Conservation (phyloP, 345 rosid species). For the Euphorbia lathyris region DNA sequence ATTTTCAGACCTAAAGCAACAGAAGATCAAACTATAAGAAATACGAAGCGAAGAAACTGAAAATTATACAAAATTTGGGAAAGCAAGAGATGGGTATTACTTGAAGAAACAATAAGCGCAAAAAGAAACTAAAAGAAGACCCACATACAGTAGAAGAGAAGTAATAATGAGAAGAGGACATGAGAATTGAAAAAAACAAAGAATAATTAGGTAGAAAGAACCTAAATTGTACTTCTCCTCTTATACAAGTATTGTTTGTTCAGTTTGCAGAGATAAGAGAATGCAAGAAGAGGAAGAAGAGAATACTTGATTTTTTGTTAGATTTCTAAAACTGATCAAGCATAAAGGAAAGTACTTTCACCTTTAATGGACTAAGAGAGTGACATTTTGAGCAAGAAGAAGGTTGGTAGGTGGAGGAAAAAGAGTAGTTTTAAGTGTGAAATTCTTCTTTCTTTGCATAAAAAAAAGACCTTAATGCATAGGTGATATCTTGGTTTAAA, state of each 20-base stretch:
- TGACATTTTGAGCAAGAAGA: background rate
- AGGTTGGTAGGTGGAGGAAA: background rate
- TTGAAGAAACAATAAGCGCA: conserved; percentile 27
- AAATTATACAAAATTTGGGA: conserved; percentile 21
- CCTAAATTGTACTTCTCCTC: background rate
- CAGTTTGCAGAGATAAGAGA: conserved; percentile 11
- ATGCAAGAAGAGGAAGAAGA: background rate
- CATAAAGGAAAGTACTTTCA: conserved; percentile 14
- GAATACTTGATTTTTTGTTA: conserved; percentile 9
- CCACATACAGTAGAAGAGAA: conserved; percentile 36
- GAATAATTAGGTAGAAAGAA: conserved; percentile 26
- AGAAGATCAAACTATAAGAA: conserved; percentile 11
- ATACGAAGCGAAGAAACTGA: conserved; percentile 12
- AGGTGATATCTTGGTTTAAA: conserved; percentile 7
- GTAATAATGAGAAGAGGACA: conserved; percentile 15
- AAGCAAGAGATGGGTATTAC: conserved; percentile 26
- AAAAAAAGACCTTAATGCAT: background rate
- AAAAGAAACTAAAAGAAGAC: conserved; percentile 22
- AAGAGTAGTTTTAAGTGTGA: background rate
- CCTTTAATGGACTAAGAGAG: conserved; percentile 6
- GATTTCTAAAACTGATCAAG: conserved; percentile 25
- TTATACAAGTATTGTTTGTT: conserved; percentile 1
- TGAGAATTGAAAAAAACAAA: conserved; percentile 1
- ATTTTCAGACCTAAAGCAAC: conserved; percentile 23
- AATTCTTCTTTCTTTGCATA: too few species aligned